phyloP scores from a whole-genome alignment of 768 basidiomycete genomes.

The Leccinum incarnatum region DNA sequence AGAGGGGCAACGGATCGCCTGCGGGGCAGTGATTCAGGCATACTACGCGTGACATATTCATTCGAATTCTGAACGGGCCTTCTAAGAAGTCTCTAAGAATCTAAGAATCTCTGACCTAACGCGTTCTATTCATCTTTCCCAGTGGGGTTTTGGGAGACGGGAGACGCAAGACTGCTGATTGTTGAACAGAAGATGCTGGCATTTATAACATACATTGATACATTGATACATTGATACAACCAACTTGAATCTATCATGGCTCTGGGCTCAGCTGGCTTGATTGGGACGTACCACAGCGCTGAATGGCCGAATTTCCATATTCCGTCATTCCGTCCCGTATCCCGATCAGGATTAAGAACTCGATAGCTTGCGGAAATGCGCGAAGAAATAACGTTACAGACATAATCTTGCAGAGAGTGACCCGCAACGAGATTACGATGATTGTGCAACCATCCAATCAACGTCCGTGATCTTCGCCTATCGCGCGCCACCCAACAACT shows the following conservation, averaged over 20 bases:
- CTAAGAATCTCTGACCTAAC: neutral
- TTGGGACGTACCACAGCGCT: neutral
- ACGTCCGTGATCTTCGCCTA: slow-evolving; percentile 23
- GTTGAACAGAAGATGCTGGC: neutral
- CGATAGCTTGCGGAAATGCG: neutral
- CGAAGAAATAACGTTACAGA: neutral
- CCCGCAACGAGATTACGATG: neutral
- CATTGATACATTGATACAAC: neutral
- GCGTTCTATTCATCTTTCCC: slow-evolving; percentile 16
- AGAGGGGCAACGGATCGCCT: slow-evolving; percentile 16
- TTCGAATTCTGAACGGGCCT: neutral
- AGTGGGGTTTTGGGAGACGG: slow-evolving; percentile 25
- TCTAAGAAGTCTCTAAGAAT: no score
- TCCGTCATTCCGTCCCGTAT: neutral
- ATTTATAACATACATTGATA: neutral
- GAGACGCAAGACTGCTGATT: neutral
- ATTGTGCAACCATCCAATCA: slow-evolving; percentile 9
- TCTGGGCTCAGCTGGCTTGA: neutral
- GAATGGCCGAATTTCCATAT: neutral
- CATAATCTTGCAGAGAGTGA: neutral
- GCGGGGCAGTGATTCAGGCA: neutral
- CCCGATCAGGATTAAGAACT: neutral
- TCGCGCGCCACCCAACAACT: slow-evolving; percentile 12
- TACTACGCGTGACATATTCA: neutral
- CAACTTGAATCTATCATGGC: neutral